Conservation (phyloP, 192 early-diverging fungal species). For the Phycomyces blakesleeanus region DNA sequence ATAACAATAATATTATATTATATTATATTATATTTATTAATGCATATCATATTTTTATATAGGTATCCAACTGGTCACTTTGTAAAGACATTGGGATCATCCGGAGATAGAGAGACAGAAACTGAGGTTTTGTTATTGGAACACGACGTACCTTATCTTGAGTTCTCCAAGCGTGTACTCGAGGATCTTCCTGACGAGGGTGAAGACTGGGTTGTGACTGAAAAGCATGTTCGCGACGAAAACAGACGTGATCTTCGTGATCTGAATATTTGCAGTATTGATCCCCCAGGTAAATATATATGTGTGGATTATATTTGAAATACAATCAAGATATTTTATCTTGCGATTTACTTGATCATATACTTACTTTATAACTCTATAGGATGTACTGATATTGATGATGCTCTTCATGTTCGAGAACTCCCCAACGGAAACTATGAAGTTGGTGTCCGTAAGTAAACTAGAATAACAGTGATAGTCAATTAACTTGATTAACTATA, state of each 20-base stretch:
- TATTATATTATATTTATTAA: not conserved
- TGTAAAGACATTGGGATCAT: slow-evolving; percentile 84
- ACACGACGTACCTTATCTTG: slow-evolving; percentile 93
- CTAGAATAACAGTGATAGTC: not conserved
- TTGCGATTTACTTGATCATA: too few species aligned
- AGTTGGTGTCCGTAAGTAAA: slow-evolving; percentile 61
- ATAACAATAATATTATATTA: not conserved
- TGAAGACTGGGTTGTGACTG: slow-evolving; percentile 74
- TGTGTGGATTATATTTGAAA: too few species aligned
- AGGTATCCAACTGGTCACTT: slow-evolving; percentile 86
- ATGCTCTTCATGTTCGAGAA: slow-evolving; percentile 82
- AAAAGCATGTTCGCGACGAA: slow-evolving; percentile 61
- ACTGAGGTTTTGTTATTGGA: slow-evolving; percentile 95
- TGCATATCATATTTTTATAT: slow-evolving; percentile 3
- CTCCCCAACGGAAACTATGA: slow-evolving; percentile 48
- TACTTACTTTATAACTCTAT: too few species aligned
- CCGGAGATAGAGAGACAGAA: slow-evolving; percentile 93
- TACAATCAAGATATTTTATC: too few species aligned
- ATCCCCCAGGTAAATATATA: slow-evolving; percentile 71
- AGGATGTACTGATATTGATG: slow-evolving; percentile 99
- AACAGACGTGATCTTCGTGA: slow-evolving; percentile 79
- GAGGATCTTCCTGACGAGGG: slow-evolving; percentile 85
- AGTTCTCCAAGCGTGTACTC: slow-evolving; percentile 85
- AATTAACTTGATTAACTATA: too few species aligned
- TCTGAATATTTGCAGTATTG: slow-evolving; percentile 92